Percentiles rank a stretch among this genome's conserved stretches.
These are phyloP conservation scores for Lactarius hengduanensis DNA, from an alignment of 768 basidiomycete species.

Conservation along the genomic window DNA sequence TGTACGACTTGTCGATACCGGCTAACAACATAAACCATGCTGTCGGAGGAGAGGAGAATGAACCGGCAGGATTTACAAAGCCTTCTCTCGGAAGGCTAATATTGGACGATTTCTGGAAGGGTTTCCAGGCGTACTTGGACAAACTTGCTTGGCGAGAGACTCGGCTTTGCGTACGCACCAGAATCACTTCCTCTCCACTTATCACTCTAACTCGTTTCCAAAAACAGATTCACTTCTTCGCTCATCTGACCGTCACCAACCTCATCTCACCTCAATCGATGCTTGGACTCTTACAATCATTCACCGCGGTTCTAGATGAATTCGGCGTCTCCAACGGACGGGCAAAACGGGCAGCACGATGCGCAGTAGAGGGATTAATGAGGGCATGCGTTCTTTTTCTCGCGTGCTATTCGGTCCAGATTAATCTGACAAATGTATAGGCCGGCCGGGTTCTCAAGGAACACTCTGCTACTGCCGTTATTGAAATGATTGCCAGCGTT, in stretches of 20 bases:
- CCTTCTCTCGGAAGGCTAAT: constrained; percentile 65
- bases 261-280: constrained; percentile 78
- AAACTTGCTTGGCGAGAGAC: constrained; percentile 89
- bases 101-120: constrained; percentile 87
- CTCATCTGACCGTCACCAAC: constrained; percentile 75
- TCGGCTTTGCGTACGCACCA: constrained; percentile 70
- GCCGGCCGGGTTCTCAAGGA: constrained; percentile 66
- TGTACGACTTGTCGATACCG: constrained; percentile 63
- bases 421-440: constrained; percentile 38
- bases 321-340: constrained; percentile 86
- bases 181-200: background rate
- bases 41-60: constrained; percentile 39
- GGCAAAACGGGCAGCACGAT: constrained; percentile 75
- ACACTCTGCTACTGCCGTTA: constrained; percentile 55
- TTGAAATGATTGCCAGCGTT: constrained; percentile 69
- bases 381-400: constrained; percentile 45
- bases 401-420: background rate
- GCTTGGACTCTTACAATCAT: constrained; percentile 76
- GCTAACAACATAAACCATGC: constrained; percentile 18
- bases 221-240: constrained; percentile 86
- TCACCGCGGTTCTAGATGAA: constrained; percentile 84
- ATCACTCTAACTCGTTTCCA: background rate
- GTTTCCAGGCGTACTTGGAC: constrained; percentile 86
- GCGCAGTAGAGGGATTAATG: constrained; percentile 79
- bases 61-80: constrained; percentile 30